These are phyloP conservation scores for Ogataea glucozyma DNA, from an alignment of 805 yeast genomes.

Conservation along the genomic window DNA sequence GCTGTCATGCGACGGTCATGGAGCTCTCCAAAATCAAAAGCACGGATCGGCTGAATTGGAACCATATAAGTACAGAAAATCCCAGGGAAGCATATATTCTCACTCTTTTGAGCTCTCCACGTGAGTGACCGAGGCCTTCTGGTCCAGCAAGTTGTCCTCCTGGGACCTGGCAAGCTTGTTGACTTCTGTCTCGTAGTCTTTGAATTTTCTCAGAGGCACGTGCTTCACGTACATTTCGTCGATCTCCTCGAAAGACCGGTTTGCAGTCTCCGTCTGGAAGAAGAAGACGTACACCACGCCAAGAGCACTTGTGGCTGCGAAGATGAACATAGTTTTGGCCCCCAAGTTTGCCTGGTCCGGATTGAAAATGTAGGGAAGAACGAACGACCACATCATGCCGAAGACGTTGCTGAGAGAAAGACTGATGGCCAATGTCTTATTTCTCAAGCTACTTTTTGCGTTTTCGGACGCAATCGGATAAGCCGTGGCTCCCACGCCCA, in stretches of 20 bases:
- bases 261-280: constrained; percentile 47
- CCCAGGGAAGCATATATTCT: not conserved
- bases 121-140: constrained; percentile 4
- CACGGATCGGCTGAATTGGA: too few relatives aligned
- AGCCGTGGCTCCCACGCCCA: constrained; percentile 34
- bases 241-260: constrained; percentile 47
- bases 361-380: constrained; percentile 27
- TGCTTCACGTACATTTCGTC: constrained; percentile 45
- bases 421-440: constrained; percentile 23
- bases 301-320: constrained; percentile 17
- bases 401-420: constrained; percentile 11
- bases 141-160: not conserved
- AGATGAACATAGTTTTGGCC: constrained; percentile 29
- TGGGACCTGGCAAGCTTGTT: constrained; percentile 3
- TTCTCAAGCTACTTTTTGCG: constrained; percentile 20
- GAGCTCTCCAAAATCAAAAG: too few relatives aligned
- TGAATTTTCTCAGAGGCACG: constrained; percentile 33
- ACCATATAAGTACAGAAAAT: not conserved
- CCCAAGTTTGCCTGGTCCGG: constrained; percentile 19
- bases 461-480: constrained; percentile 27
- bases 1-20: too few relatives aligned
- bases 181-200: constrained; percentile 4
- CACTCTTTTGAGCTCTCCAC: not conserved
- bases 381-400: constrained; percentile 21
- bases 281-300: constrained; percentile 32